A percentile compares a stretch with the other conserved stretches of the same genome.
Conservation (phyloP, 139 green algal species). For the Haematococcus lacustris region DNA sequence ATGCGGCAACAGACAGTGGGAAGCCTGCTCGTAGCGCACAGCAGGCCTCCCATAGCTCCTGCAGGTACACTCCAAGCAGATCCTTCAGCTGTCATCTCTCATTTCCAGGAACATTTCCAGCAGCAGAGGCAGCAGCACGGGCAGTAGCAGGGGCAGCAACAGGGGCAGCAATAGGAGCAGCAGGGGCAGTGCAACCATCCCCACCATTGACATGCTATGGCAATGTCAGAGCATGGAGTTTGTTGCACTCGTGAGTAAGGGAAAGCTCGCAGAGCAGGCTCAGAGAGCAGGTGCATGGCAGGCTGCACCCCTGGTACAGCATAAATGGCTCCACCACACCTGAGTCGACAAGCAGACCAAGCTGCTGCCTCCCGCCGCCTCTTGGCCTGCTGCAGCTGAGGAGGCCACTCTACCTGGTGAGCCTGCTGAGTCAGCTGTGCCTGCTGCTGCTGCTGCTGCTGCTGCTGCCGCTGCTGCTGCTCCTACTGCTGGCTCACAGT, state of each 20-base stretch:
- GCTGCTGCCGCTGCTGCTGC: background rate
- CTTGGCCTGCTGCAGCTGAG: too few species aligned
- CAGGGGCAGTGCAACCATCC: background rate
- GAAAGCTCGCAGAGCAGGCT: background rate
- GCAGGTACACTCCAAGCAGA: background rate
- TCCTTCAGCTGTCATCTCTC: background rate
- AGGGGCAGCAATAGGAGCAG: background rate
- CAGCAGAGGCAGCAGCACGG: background rate
- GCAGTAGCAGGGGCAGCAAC: background rate
- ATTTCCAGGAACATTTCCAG: background rate
- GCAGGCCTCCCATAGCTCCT: constrained; percentile 23
- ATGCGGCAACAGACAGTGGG: constrained; percentile 30
- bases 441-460: background rate
- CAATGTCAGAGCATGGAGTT: background rate
- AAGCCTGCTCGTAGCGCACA: constrained; percentile 24
- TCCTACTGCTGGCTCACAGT: constrained; percentile 4
- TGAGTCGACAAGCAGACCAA: background rate
- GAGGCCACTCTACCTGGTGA: background rate
- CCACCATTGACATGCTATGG: background rate
- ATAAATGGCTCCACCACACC: background rate
- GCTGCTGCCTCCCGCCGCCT: too few species aligned
- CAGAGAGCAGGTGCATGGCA: background rate
- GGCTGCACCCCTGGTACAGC: background rate
- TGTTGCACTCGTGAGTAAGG: background rate
- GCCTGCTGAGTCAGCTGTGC: background rate